These are phyloP conservation scores for Chlamydomonas asymmetrica DNA, from an alignment of 139 green algal genomes.

Conservation along the genomic window DNA sequence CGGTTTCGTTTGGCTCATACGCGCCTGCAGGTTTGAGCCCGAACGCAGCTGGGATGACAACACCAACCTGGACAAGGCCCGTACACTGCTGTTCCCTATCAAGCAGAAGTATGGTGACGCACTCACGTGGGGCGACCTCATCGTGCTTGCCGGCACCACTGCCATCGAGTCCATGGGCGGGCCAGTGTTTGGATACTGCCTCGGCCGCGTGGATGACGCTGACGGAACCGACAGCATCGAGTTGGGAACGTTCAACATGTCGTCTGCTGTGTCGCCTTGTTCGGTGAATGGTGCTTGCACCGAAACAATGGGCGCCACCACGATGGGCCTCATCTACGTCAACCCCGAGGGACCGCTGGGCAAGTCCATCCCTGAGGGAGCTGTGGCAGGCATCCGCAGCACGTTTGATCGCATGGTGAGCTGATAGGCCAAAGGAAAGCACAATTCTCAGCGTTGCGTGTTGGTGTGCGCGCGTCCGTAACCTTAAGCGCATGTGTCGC, in stretches of 20 bases:
- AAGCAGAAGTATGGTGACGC: constrained; percentile 39
- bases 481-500: no score
- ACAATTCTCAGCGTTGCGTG: no score
- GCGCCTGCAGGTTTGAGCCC: constrained; percentile 22
- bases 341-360: constrained; percentile 11
- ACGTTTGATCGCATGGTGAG: constrained; percentile 49
- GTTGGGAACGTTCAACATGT: constrained; percentile 35
- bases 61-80: constrained; percentile 47
- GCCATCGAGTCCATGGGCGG: constrained; percentile 46
- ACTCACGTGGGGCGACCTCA: constrained; percentile 47
- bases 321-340: constrained; percentile 8
- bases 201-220: constrained; percentile 42
- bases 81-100: constrained; percentile 42
- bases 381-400: constrained; percentile 43
- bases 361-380: constrained; percentile 12
- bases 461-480: no score
- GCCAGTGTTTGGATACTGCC: constrained; percentile 36
- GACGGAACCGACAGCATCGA: constrained; percentile 31
- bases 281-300: constrained; percentile 21
- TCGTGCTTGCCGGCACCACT: constrained; percentile 36
- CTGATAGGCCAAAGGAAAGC: no score
- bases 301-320: no score
- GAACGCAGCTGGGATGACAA: constrained; percentile 41
- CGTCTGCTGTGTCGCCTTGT: constrained; percentile 26
- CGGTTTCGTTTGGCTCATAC: no score